Conservation (phyloP, 2,329 filamentous ascomycete genomes). For the Didymella sp. region DNA sequence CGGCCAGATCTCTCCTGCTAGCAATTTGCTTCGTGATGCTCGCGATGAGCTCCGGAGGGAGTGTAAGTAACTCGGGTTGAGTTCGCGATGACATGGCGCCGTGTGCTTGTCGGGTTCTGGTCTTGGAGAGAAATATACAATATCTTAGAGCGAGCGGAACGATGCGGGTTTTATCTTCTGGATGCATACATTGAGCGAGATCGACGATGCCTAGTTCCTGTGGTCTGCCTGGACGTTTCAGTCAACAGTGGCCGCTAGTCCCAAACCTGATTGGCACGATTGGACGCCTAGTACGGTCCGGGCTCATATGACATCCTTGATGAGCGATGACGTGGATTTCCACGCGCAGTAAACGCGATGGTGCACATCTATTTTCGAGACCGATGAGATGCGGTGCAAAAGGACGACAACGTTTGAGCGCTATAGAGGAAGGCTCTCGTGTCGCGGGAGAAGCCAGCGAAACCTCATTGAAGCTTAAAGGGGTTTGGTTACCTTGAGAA, state of each 20-base stretch:
- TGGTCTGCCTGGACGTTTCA: background rate
- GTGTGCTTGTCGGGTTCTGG: too few relatives aligned
- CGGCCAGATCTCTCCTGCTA: background rate
- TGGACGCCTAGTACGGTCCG: background rate
- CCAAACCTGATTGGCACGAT: background rate
- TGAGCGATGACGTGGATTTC: background rate
- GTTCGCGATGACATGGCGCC: background rate
- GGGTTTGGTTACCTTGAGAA: too few relatives aligned
- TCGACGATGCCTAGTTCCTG: background rate
- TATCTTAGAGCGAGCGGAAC: too few relatives aligned
- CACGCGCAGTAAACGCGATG: background rate
- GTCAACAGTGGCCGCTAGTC: background rate
- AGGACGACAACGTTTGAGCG: too few relatives aligned
- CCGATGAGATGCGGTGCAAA: too few relatives aligned
- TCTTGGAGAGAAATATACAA: background rate
- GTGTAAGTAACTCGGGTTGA: background rate
- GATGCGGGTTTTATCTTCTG: background rate
- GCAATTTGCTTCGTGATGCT: background rate
- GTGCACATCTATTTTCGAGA: background rate
- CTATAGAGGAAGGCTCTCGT: too few relatives aligned
- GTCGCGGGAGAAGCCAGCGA: too few relatives aligned
- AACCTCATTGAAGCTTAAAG: too few relatives aligned
- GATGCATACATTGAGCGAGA: background rate
- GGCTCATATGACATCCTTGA: background rate
- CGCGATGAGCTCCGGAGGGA: background rate